Percentiles rank a stretch among this genome's conserved stretches.
phyloP scores from a whole-genome alignment of 805 yeast genomes.

The Danielia reshetovae region DNA sequence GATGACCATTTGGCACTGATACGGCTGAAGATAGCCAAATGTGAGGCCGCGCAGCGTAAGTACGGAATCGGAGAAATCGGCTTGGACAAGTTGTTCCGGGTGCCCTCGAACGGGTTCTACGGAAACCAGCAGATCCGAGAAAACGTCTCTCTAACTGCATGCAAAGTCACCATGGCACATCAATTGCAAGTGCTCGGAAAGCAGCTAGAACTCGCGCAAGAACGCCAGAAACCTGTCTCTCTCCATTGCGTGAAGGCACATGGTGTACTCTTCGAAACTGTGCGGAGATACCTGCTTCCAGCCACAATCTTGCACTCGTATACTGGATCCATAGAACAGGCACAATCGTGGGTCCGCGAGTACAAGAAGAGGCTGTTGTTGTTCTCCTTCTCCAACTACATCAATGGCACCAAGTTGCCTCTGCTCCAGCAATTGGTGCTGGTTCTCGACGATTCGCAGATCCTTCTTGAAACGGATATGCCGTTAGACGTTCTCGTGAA shows the following conservation, averaged over 20 bases:
- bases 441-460: slow-evolving; percentile 18
- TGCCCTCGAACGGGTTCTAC: slow-evolving; percentile 58
- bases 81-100: slow-evolving; percentile 67
- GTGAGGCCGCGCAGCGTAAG: slow-evolving; percentile 4
- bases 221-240: slow-evolving; percentile 52
- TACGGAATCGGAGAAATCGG: slow-evolving; percentile 87
- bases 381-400: slow-evolving; percentile 52
- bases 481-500: no score
- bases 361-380: slow-evolving; percentile 21
- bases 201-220: slow-evolving; percentile 54
- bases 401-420: slow-evolving; percentile 37
- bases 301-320: slow-evolving; percentile 75
- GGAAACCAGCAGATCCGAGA: slow-evolving; percentile 29
- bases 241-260: slow-evolving; percentile 84
- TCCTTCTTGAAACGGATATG: slow-evolving; percentile 36
- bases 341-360: slow-evolving; percentile 42
- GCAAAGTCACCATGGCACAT: slow-evolving; percentile 60
- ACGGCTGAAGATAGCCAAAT: slow-evolving; percentile 16
- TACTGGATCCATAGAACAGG: slow-evolving; percentile 76
- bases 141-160: slow-evolving; percentile 33
- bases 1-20: slow-evolving; percentile 30
- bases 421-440: slow-evolving; percentile 17
- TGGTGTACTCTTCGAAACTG: slow-evolving; percentile 50
- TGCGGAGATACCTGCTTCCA: slow-evolving; percentile 13
- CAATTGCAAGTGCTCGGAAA: slow-evolving; percentile 51